Conservation (phyloP, 2,329 filamentous ascomycete genomes). For the Aspergillus costaricaensis region DNA sequence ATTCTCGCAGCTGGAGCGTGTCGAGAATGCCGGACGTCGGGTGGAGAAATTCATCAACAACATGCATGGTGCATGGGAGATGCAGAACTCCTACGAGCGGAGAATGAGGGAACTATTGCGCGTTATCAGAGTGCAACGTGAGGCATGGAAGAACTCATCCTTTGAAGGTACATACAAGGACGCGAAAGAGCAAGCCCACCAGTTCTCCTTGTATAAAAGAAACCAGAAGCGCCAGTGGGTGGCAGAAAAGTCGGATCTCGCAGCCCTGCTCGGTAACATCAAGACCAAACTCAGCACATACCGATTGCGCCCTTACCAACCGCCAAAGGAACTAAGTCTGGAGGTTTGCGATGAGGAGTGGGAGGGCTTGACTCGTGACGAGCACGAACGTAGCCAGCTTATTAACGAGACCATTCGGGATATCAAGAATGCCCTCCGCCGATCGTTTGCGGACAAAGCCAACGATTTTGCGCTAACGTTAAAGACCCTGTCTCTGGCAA, state of each 20-base stretch:
- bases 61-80: slow-evolving; percentile 99
- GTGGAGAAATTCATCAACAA: slow-evolving; percentile 99
- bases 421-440: slow-evolving; percentile 93
- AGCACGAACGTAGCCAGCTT: slow-evolving; percentile 84
- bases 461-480: slow-evolving; percentile 96
- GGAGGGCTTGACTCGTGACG: slow-evolving; percentile 74
- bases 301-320: slow-evolving; percentile 84
- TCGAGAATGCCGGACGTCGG: slow-evolving; percentile 92
- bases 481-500: slow-evolving; percentile 90
- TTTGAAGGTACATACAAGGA: slow-evolving; percentile 93
- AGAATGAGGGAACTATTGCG: slow-evolving; percentile 82
- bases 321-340: slow-evolving; percentile 77
- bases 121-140: slow-evolving; percentile 71
- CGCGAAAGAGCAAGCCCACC: slow-evolving; percentile 79
- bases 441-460: slow-evolving; percentile 94
- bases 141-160: slow-evolving; percentile 73
- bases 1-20: slow-evolving; percentile 97
- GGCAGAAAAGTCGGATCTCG: slow-evolving; percentile 93
- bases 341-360: slow-evolving; percentile 83
- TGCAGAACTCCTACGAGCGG: slow-evolving; percentile 94
- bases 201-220: slow-evolving; percentile 87
- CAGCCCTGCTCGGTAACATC: slow-evolving; percentile 92
- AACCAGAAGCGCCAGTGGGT: slow-evolving; percentile 94
- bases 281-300: slow-evolving; percentile 98
- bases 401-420: slow-evolving; percentile 99